Base-by-base conservation (phyloP, 768 basidiomycete species). In the Psilocybe azurescens region DNA sequence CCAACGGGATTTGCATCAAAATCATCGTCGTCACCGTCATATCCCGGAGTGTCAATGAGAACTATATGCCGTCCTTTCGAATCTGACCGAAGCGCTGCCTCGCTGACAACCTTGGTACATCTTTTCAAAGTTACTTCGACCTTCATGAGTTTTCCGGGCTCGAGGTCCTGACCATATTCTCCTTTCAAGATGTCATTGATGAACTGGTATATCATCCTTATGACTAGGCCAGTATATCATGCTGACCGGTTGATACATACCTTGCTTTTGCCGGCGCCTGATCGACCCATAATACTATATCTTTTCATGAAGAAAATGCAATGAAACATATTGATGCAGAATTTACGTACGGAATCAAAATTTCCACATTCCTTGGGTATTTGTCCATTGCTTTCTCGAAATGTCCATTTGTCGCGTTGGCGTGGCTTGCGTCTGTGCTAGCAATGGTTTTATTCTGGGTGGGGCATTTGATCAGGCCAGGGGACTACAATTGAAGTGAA, bases 1-100 rank as follows among this genome's bases (percentile, higher is more conserved):
- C 7, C 9, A 20, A 16, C 32, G 48, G 52, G 18, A 47, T 53
- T 13, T 60, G 44, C n/a, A 46, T 48, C 13, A 8, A 24, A 24
- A 24, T 9, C 10, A 8, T n/a, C 10, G 44, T 32, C 14, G 2
- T 9, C 38, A n/a, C 51, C 41, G 16, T 60, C 59, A 28, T 54
- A 60, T 3, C 59, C 59, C 2, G 59, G 59, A 30, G 59, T 53
- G 28, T 60, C 59, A 3, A 60, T 52, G 11, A 60, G 16, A 1
- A 53, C 49, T 30, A 59, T 4, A 24, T 41, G 58, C 5, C 58
- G 51, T 9, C 44, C 39, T 30, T 44, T 33, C 8, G 49, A 39
- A 3, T 8, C 14, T 28, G 16, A 7, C 13, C 28, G 13, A 3
- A 29, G 51, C 30, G 16, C 7, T 10, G 39, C 20, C 10, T 49